These are phyloP conservation scores for Entonaema liquescens DNA, from an alignment of 495 filamentous ascomycete species.

Conservation along the genomic window DNA sequence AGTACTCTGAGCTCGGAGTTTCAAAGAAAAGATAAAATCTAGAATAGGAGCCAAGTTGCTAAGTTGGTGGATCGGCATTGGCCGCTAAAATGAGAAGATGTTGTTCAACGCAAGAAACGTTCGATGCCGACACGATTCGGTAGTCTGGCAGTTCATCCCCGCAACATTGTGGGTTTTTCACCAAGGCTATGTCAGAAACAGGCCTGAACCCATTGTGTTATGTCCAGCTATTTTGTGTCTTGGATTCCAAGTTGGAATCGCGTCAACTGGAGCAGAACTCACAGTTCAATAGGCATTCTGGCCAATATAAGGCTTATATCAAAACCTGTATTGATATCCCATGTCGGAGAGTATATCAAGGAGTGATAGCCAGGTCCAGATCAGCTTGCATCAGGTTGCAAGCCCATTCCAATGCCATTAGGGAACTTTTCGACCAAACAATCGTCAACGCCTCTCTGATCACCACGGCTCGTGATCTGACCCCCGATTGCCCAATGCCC, in stretches of 20 bases:
- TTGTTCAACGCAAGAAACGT: neutral
- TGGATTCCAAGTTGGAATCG: neutral
- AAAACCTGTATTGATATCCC: neutral
- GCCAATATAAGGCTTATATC: neutral
- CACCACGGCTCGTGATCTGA: neutral
- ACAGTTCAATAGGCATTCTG: neutral
- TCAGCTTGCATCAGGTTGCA: neutral
- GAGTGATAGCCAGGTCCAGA: neutral
- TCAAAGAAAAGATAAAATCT: neutral
- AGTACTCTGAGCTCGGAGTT: neutral
- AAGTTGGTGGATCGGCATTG: neutral
- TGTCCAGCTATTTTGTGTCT: neutral
- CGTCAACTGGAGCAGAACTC: too few species aligned
- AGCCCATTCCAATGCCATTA: neutral
- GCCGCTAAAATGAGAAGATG: neutral
- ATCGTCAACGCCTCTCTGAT: neutral
- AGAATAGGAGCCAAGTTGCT: neutral
- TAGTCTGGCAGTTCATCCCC: neutral
- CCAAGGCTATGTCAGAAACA: neutral
- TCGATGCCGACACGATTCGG: neutral
- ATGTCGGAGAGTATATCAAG: neutral
- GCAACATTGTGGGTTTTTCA: neutral
- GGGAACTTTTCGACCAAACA: neutral
- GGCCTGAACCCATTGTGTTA: neutral
- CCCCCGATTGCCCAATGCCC: neutral